Evolutionary conservation across 768 basidiomycete species (phyloP), one percentile per base, ranked within the genome.

Genomic region (Xanthoconium purpureum): DNA sequence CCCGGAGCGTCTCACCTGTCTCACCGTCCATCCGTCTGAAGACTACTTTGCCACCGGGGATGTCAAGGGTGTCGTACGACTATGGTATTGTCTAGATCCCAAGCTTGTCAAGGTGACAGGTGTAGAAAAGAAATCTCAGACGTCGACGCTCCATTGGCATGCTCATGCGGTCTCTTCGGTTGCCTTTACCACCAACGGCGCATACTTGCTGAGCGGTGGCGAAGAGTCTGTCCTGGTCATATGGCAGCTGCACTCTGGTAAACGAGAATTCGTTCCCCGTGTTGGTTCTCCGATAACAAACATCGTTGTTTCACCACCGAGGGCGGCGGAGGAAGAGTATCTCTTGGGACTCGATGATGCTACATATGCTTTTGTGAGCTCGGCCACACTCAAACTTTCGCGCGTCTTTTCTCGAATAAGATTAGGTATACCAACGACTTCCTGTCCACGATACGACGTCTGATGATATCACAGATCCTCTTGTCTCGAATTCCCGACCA

Each of bases 21-120:
- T 97, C 42, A 84, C 90, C 6, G 89, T 91, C 68, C 93, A 96
- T 69, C 96, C 96, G 3, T 79, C 77, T 49, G 88, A 97, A 59
- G 91, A 95, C 54, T 95, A 90, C 72, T 97, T 98, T 70, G 97
- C 94, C 4, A 97, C 96, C 0, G 97, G 97, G 28, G 95, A 98
- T 65, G 78, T 76, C 20, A 84, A 84, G 59, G 97, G 97, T 52
- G 78, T 82, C 60, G 88, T 99, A 46, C 81, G 91, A 35, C 70
- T 98, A 9, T 98, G 96, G 94, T 94, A 97, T 70, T 96, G 93
- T 71, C 78, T 96, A 17, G 83, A 87, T 58, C 82, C 88, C 63
- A 77, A 77, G 24, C 66, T 80, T 28, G 67, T 73, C 33, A 80
- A 80, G 64, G 77, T 78, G 40, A 76, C 78, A 36, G 84, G 84